These are phyloP conservation scores for Hordeum pubiflorum DNA, from an alignment of 202 grass and related monocot genomes.

Conservation along the genomic window DNA sequence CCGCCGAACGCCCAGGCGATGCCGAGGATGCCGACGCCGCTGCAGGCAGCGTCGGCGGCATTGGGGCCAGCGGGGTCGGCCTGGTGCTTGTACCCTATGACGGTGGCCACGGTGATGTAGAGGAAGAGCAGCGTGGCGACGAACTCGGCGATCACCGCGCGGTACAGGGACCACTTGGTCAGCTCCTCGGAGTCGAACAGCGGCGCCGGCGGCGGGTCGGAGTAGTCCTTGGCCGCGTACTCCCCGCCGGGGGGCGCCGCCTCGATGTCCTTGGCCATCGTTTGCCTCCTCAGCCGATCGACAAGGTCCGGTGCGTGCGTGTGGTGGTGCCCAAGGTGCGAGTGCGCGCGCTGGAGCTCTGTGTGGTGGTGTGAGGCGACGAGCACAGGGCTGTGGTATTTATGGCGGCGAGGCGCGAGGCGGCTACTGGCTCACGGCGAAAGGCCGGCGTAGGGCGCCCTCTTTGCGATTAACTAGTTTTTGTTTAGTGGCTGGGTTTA, in stretches of 20 bases:
- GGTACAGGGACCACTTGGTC: slow-evolving; percentile 83
- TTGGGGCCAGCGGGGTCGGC: slow-evolving; percentile 29
- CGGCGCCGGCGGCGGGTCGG: slow-evolving; percentile 61
- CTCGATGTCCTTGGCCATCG: slow-evolving; percentile 80
- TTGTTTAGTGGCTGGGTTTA: background rate
- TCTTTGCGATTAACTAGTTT: slow-evolving; percentile 4
- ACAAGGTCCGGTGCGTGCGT: too few relatives aligned
- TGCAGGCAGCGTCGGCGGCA: slow-evolving; percentile 49
- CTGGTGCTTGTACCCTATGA: slow-evolving; percentile 94
- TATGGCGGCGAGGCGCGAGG: slow-evolving; percentile 23
- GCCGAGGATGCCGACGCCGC: slow-evolving; percentile 74
- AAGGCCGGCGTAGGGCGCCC: slow-evolving; percentile 6
- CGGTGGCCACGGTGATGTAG: slow-evolving; percentile 85
- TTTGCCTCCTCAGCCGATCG: background rate
- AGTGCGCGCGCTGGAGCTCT: background rate
- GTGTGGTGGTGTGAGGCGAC: slow-evolving; percentile 22
- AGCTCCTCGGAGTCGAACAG: slow-evolving; percentile 74
- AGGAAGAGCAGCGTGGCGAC: slow-evolving; percentile 86
- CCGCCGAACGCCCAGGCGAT: slow-evolving; percentile 95
- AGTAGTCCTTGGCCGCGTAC: slow-evolving; percentile 68
- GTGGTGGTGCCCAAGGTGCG: background rate
- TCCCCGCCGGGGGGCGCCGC: slow-evolving; percentile 27
- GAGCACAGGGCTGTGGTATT: slow-evolving; percentile 34
- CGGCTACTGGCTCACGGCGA: slow-evolving; percentile 22
- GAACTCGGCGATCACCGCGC: slow-evolving; percentile 86